phyloP scores from a whole-genome alignment of 345 rosid genomes.

The Reutealis trisperma region DNA sequence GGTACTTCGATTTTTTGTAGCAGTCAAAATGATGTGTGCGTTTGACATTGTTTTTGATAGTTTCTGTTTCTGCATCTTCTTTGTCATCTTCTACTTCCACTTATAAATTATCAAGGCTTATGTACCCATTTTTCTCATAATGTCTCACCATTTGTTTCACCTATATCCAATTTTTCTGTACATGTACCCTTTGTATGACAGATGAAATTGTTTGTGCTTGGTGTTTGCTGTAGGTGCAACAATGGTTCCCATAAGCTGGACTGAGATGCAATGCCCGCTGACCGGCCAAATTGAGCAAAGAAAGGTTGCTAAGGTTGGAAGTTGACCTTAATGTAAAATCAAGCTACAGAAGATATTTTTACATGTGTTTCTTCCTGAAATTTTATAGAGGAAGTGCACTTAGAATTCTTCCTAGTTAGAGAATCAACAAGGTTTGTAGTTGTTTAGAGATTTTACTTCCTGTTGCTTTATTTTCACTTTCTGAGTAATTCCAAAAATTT shows the following conservation, averaged over 20 bases:
- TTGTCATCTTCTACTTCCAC: no score
- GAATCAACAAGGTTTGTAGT: not conserved
- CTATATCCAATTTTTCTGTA: no score
- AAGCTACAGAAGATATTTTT: not conserved
- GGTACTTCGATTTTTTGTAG: no score
- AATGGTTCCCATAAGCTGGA: conserved; percentile 94
- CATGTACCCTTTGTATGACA: not conserved
- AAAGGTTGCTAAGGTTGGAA: conserved; percentile 83
- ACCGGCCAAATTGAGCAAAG: conserved; percentile 81
- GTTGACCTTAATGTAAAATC: conserved; percentile 27
- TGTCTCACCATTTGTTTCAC: no score
- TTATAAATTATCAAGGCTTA: no score
- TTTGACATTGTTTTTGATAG: no score
- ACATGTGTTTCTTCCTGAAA: not conserved
- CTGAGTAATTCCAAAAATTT: not conserved
- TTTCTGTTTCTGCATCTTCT: no score
- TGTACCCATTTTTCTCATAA: no score
- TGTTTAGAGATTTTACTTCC: not conserved
- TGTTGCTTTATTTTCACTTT: not conserved
- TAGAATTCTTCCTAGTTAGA: not conserved
- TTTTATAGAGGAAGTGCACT: conserved; percentile 11
- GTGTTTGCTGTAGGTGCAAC: conserved; percentile 57
- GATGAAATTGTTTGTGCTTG: not conserved
- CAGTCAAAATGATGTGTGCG: no score
- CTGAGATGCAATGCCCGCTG: conserved; percentile 92